Base-by-base conservation (phyloP, 768 basidiomycete genomes). In the Baorangia bicolor region DNA sequence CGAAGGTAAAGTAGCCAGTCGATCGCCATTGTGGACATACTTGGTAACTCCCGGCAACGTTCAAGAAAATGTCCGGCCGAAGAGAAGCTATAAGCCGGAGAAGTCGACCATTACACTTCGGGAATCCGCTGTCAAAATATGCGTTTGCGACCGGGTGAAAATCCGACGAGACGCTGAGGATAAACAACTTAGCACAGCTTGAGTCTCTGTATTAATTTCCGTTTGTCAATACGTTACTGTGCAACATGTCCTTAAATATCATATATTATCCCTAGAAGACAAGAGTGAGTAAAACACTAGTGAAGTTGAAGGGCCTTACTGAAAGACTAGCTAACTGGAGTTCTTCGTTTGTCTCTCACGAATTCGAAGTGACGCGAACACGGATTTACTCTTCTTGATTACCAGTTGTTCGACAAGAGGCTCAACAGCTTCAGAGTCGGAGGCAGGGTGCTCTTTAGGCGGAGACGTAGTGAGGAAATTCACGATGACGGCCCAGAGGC, bases 401-500 rank as follows among this genome's bases (percentile, higher is more conserved):
- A 25, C 11, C 6, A 23, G 8, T 28, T 11, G 38, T 51, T 52
- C 37, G 21, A 3, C 44, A 25, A 49, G 9, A 14, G 54, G 37
- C 16, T 57, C 34, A n/a, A 31, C 41, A 39, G 45, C 37, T 44
- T 64, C 60, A 40, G 58, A 55, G 43, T 62, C 57, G 7, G 63
- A 62, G n/a, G 38, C 60, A 5, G 66, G 66, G n/a, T 59, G 68
- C 23, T 74, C 69, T 47, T 77, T 78, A 28, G 81, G 81, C 13
- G 85, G 78, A 2, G 77, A 70, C 12, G 72, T 69, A 13, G 84
- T 83, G 56, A 94, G 74, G 57, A 85, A 85, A 51, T 86, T 84
- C 49, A 86, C 73, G 47, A 90, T 68, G 31, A 83, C 71, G 16
- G 78, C 74, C 92, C 91, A 92, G 31, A 94, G 74, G 62, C 80